Evolutionary conservation across 176 grass and related monocot genomes (phyloP).

Genomic region (Eleusine indica): DNA sequence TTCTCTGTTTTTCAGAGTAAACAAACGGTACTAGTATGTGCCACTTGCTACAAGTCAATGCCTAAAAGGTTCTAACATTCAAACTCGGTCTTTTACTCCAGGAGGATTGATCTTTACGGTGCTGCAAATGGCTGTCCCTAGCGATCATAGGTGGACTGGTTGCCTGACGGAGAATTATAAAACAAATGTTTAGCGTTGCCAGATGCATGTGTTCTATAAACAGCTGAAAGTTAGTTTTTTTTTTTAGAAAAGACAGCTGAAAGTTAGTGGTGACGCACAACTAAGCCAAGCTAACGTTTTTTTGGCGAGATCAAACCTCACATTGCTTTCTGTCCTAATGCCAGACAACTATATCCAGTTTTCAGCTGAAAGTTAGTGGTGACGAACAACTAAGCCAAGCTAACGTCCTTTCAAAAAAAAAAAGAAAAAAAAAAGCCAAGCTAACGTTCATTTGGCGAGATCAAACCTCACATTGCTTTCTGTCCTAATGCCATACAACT

Average conservation of each 20-base stretch:
- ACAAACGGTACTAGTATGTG: conserved; percentile 2
- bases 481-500: neutral
- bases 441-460: neutral
- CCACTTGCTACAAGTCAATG: conserved; percentile 46
- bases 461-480: neutral
- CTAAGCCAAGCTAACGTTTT: neutral
- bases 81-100: conserved; percentile 16
- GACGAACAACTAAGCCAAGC: neutral
- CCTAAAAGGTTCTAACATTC: conserved; percentile 36
- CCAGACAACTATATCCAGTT: neutral
- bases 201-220: neutral
- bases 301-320: conserved; percentile 10
- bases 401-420: neutral
- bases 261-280: conserved; percentile 19
- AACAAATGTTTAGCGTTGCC: neutral
- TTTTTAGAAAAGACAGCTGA: neutral
- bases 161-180: neutral
- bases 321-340: neutral
- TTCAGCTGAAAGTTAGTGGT: conserved; percentile 10
- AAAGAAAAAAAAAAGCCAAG: too few species aligned
- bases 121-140: neutral
- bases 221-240: conserved; percentile 6
- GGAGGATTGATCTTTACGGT: neutral
- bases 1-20: conserved; percentile 17
- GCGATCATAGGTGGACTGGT: neutral